Conservation (phyloP, 306 rosid genomes). For the Cucumis cinereus region DNA sequence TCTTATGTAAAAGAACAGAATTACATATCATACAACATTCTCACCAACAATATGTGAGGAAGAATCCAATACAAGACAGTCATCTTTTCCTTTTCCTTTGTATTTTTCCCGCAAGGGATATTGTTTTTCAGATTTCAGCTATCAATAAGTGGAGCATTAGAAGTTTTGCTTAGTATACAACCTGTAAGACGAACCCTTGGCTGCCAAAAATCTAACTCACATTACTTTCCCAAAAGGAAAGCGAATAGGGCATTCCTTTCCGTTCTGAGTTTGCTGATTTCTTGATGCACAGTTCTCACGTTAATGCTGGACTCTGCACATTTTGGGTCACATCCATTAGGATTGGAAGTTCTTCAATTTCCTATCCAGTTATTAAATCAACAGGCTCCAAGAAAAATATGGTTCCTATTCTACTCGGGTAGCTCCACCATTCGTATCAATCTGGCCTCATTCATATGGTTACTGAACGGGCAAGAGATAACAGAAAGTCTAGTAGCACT, state of each 20-base stretch:
- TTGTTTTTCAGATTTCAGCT: not conserved
- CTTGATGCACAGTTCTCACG: not conserved
- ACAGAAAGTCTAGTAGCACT: not conserved
- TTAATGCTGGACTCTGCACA: not conserved
- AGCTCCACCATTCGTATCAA: not conserved
- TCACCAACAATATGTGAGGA: not conserved
- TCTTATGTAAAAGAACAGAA: not conserved
- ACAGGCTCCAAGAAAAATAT: not conserved
- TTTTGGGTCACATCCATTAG: not conserved
- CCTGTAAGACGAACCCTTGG: not conserved
- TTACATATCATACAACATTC: slow-evolving; percentile 1
- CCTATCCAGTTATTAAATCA: not conserved
- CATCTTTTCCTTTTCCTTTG: not conserved
- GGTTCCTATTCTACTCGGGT: not conserved
- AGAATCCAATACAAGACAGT: not conserved
- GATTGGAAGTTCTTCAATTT: not conserved
- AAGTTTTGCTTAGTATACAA: not conserved
- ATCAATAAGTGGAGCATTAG: not conserved
- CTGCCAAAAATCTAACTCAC: not conserved
- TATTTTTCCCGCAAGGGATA: not conserved
- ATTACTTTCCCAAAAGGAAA: not conserved
- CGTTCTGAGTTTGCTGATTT: not conserved
- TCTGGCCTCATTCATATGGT: no score
- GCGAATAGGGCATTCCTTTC: not conserved
- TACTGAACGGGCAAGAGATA: not conserved